Conservation (phyloP, 176 grass and related monocot species). For the Triticum timopheevii region DNA sequence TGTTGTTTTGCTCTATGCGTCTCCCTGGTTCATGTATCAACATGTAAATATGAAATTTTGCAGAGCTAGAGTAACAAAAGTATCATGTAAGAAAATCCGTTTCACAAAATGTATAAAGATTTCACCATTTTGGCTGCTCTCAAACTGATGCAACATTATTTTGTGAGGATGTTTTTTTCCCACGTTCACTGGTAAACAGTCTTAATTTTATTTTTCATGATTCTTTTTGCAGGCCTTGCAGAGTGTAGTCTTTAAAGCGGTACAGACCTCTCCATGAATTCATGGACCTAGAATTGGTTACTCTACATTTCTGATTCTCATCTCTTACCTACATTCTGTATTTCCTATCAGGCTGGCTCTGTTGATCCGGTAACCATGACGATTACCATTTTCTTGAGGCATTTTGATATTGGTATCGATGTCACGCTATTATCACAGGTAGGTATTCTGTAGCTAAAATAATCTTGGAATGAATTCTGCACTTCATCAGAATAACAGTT, state of each 20-base stretch:
- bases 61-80: background rate
- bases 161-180: constrained; percentile 14
- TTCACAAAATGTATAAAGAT: background rate
- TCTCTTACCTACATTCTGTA: constrained; percentile 22
- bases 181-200: background rate
- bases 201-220: constrained; percentile 22
- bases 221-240: constrained; percentile 92
- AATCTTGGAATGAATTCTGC: background rate
- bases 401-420: constrained; percentile 97
- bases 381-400: constrained; percentile 95
- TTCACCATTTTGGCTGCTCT: background rate
- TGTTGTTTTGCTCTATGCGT: constrained; percentile 14
- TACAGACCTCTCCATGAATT: constrained; percentile 27
- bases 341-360: constrained; percentile 72
- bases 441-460: constrained; percentile 3
- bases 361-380: constrained; percentile 97
- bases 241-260: constrained; percentile 99
- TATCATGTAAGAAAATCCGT: background rate
- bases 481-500: constrained; percentile 1
- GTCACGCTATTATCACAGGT: constrained; percentile 86
- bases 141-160: constrained; percentile 10
- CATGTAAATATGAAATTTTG: background rate
- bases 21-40: constrained; percentile 2
- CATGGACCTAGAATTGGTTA: background rate
- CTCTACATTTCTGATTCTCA: constrained; percentile 1